Evolutionary conservation across 2,329 filamentous ascomycete species (phyloP), one percentile per base, ranked within the genome.

Genomic region (Colletotrichum caudatum): DNA sequence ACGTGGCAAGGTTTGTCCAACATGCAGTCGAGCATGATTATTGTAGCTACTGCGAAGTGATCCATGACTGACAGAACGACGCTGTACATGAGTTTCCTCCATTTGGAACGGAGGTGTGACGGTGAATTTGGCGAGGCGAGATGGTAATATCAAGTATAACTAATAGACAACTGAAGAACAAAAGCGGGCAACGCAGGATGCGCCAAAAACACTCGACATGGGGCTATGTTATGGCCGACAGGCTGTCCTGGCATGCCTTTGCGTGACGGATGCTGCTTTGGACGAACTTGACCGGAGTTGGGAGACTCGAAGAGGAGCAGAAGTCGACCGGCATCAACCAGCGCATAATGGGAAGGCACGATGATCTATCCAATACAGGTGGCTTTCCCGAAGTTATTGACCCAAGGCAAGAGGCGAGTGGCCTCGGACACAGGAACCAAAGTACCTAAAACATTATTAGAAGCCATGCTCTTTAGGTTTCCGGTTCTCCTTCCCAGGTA

Each of bases 41-140:
- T 74, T 74, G 74, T 80, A 81, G 26, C 75, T 76, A 69, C 76
- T 78, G 69, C 78, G 77, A 54, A 84, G 78, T 5, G 83, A 81
- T 60, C 78, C 80, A 77, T 84, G 81, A 65, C 84, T 85, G 69
- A 77, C 77, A 41, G 82, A 81, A 69, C 81, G 81, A 65, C 79
- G 74, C 46, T 76, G 76, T 65, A 69, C 48, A 59, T 75, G 76
- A 51, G 72, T 54, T 37, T 74, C 72, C 51, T 82, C 78, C 81
- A 82, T 82, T 51, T 59, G 48, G 5, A 61, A n/a, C 14, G 9
- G 50, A 41, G 16, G 6, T 33, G 23, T 35, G 48, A 29, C 18
- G 8, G 33, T 23, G 9, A n/a, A 7, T 33, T 29, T 29, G 16
- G 41, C 35, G 57, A 51, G 56, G 33, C 35, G 23, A 39, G n/a